These are phyloP conservation scores for Sugiyamaella xylanicola DNA, from an alignment of 1,139 yeast genomes.

Conservation along the genomic window DNA sequence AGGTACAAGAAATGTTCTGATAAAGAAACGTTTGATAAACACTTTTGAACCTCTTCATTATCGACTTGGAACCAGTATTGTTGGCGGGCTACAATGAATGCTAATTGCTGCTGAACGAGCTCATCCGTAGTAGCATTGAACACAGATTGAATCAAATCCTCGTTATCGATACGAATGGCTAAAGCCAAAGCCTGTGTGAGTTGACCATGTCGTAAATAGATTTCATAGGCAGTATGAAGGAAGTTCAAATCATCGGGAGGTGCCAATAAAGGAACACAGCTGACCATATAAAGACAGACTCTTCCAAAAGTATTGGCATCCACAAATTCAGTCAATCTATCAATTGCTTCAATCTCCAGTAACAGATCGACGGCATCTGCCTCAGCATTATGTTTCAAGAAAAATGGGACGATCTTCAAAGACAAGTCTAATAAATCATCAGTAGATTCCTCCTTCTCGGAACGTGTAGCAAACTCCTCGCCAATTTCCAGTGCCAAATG, in stretches of 20 bases:
- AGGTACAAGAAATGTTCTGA: slow-evolving; percentile 80
- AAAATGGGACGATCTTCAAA: slow-evolving; percentile 81
- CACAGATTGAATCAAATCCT: slow-evolving; percentile 71
- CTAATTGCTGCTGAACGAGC: slow-evolving; percentile 83
- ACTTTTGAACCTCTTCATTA: slow-evolving; percentile 78
- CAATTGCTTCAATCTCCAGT: slow-evolving; percentile 85
- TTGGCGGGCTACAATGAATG: slow-evolving; percentile 85
- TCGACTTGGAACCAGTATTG: slow-evolving; percentile 75
- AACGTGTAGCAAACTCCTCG: slow-evolving; percentile 69
- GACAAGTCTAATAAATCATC: slow-evolving; percentile 64
- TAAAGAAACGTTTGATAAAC: slow-evolving; percentile 76
- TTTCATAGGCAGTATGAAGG: slow-evolving; percentile 86
- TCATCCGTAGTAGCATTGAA: slow-evolving; percentile 74
- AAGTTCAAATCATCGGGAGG: slow-evolving; percentile 92
- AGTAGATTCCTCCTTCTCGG: slow-evolving; percentile 51
- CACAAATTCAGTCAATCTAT: slow-evolving; percentile 76
- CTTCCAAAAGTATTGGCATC: slow-evolving; percentile 84
- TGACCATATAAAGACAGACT: slow-evolving; percentile 91
- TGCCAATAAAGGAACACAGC: slow-evolving; percentile 92
- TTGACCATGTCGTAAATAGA: slow-evolving; percentile 77
- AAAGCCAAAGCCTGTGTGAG: slow-evolving; percentile 86
- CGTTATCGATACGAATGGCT: slow-evolving; percentile 89
- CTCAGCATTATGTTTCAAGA: slow-evolving; percentile 93
- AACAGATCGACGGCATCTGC: slow-evolving; percentile 96
- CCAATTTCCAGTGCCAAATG: slow-evolving; percentile 95